Conservation (phyloP, 2,329 filamentous ascomycete genomes). For the Westerdykella ornata region DNA sequence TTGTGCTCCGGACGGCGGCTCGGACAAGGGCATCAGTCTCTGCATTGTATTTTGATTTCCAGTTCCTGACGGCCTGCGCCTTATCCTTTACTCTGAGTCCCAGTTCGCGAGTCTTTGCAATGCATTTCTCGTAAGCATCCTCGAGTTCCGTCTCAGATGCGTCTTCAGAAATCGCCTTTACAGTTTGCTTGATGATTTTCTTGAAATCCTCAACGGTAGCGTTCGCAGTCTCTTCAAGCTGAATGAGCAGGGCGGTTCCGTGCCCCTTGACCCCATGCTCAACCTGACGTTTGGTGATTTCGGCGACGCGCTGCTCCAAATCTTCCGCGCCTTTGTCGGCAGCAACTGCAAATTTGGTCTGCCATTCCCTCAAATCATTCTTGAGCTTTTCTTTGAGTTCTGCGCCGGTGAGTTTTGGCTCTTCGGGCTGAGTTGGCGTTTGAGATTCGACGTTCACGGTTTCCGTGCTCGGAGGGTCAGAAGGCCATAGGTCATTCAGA, state of each 20-base stretch:
- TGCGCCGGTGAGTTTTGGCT: conserved; percentile 23
- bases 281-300: conserved; percentile 69
- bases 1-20: conserved; percentile 69
- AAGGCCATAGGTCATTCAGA: conserved; percentile 23
- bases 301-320: conserved; percentile 54
- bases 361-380: conserved; percentile 76
- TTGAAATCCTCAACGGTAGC: conserved; percentile 61
- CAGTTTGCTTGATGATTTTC: conserved; percentile 54
- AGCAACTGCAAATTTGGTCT: conserved; percentile 77
- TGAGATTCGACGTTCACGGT: conserved; percentile 14
- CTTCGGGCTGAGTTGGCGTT: conserved; percentile 12
- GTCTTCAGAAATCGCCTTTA: conserved; percentile 52
- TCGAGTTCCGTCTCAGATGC: conserved; percentile 49
- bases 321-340: conserved; percentile 76
- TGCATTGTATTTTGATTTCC: conserved; percentile 65
- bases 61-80: conserved; percentile 68
- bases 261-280: conserved; percentile 58
- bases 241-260: conserved; percentile 59
- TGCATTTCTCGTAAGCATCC: conserved; percentile 48
- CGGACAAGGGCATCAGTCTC: conserved; percentile 63
- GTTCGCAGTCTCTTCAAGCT: conserved; percentile 62
- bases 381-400: conserved; percentile 57
- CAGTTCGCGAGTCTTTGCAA: conserved; percentile 55
- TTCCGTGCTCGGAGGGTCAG: conserved; percentile 18
- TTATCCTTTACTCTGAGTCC: conserved; percentile 68